Percentiles rank a stretch among this genome's conserved stretches.
Conservation (phyloP, 2,329 filamentous ascomycete genomes). For the Chaetomiaceae sp. region DNA sequence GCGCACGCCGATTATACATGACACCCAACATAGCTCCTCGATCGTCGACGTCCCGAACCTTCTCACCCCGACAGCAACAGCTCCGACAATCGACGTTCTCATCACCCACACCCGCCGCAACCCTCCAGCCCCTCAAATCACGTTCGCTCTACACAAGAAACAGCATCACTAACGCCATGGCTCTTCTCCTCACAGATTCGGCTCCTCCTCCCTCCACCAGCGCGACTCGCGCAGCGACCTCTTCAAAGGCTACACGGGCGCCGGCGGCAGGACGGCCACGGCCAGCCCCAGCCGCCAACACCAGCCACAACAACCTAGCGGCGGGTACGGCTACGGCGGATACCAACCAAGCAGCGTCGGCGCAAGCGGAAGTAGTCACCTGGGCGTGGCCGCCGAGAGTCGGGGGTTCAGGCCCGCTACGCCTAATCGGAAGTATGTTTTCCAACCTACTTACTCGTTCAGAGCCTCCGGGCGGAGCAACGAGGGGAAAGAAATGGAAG, state of each 20-base stretch:
- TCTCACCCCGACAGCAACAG: background rate
- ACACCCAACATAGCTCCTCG: background rate
- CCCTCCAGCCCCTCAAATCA: too few species aligned
- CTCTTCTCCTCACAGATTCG: conserved; percentile 50
- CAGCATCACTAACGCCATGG: background rate
- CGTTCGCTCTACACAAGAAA: background rate
- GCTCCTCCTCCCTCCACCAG: conserved; percentile 65
- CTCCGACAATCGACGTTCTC: too few species aligned
- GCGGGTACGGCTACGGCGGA: background rate
- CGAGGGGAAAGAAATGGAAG: too few species aligned
- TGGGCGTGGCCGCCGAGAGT: conserved; percentile 30
- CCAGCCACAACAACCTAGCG: background rate
- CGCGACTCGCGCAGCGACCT: conserved; percentile 68
- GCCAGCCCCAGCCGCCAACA: conserved; percentile 40
- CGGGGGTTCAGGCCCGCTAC: conserved; percentile 61
- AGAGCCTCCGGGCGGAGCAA: too few species aligned
- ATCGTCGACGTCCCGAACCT: background rate
- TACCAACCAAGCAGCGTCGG: background rate
- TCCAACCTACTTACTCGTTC: too few species aligned
- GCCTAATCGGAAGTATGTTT: conserved; percentile 60
- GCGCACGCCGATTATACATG: background rate
- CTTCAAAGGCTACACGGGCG: conserved; percentile 67
- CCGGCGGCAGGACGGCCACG: conserved; percentile 42
- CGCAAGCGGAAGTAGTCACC: conserved; percentile 33
- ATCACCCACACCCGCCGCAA: too few species aligned